phyloP scores from a whole-genome alignment of 1,139 yeast species.

The Scheffersomyces illinoinensis region DNA sequence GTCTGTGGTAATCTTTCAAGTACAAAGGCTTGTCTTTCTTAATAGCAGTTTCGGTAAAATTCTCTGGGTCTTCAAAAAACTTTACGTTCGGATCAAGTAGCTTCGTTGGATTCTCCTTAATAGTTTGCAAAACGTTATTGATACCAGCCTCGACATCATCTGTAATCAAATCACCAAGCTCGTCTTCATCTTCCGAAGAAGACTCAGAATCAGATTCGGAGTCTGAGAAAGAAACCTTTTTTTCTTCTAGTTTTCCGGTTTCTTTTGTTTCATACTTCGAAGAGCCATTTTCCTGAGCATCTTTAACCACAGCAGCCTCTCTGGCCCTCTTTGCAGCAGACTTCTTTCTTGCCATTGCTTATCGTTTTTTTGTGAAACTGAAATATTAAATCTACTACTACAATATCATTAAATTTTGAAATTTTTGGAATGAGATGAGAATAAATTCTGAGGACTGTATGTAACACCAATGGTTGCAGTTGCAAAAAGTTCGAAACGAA shows the following conservation, averaged over 20 bases:
- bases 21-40: slow-evolving; percentile 75
- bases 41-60: slow-evolving; percentile 14
- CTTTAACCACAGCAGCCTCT: slow-evolving; percentile 28
- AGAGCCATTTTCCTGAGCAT: slow-evolving; percentile 3
- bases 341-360: slow-evolving; percentile 83
- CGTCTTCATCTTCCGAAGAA: slow-evolving; percentile 83
- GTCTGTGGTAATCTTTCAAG: slow-evolving; percentile 89
- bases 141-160: slow-evolving; percentile 84
- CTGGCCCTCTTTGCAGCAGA: slow-evolving; percentile 79
- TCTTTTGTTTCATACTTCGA: slow-evolving; percentile 7
- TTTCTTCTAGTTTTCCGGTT: slow-evolving; percentile 2
- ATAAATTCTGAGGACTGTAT: slow-evolving; percentile 19
- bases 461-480: neutral
- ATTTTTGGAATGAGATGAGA: slow-evolving; percentile 37
- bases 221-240: slow-evolving; percentile 2
- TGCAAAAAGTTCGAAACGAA: neutral
- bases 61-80: slow-evolving; percentile 70
- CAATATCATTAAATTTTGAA: slow-evolving; percentile 56
- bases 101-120: slow-evolving; percentile 62
- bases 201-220: slow-evolving; percentile 26
- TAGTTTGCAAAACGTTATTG: slow-evolving; percentile 65
- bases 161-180: slow-evolving; percentile 83
- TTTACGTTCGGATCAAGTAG: slow-evolving; percentile 65
- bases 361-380: slow-evolving; percentile 45
- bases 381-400: slow-evolving; percentile 66